Percentiles rank a stretch among this genome's conserved stretches.
phyloP scores from a whole-genome alignment of 1,284 basidiomycete species.

The Coniophora puteana region DNA sequence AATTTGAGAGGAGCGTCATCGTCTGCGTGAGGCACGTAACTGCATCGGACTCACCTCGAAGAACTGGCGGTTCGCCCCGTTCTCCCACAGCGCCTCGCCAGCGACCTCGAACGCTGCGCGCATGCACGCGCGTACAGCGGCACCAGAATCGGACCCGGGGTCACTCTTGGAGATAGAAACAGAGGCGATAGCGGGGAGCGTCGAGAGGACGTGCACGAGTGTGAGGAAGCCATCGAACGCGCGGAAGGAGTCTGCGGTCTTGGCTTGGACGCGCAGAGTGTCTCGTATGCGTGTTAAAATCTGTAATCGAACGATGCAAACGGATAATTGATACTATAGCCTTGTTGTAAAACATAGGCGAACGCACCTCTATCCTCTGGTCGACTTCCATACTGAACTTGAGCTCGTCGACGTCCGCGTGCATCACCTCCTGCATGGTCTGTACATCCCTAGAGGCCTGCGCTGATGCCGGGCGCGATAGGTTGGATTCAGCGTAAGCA shows the following conservation, averaged over 20 bases:
- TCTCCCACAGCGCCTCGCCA: slow-evolving; percentile 57
- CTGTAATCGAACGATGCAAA: no score
- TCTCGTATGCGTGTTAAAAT: slow-evolving; percentile 57
- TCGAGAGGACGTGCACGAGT: slow-evolving; percentile 66
- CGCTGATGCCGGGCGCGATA: no score
- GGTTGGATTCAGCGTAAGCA: no score
- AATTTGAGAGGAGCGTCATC: background rate
- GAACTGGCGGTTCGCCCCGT: slow-evolving; percentile 54
- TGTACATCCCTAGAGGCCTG: no score
- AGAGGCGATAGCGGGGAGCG: slow-evolving; percentile 34
- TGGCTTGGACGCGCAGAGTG: slow-evolving; percentile 53
- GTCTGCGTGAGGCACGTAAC: slow-evolving; percentile 17
- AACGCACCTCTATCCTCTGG: slow-evolving; percentile 20
- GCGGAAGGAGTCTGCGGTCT: slow-evolving; percentile 71
- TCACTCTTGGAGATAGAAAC: slow-evolving; percentile 30
- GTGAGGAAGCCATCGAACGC: slow-evolving; percentile 77
- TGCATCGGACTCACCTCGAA: slow-evolving; percentile 73
- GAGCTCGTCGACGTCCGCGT: slow-evolving; percentile 18
- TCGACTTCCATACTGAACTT: slow-evolving; percentile 16
- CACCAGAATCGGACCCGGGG: slow-evolving; percentile 38
- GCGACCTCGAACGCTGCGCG: slow-evolving; percentile 58
- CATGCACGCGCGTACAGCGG: slow-evolving; percentile 49
- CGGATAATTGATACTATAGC: no score
- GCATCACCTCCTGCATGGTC: slow-evolving; percentile 9
- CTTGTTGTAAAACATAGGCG: background rate